Conservation (phyloP, 441 rosid genomes). For the Pelargonium hybrid region DNA sequence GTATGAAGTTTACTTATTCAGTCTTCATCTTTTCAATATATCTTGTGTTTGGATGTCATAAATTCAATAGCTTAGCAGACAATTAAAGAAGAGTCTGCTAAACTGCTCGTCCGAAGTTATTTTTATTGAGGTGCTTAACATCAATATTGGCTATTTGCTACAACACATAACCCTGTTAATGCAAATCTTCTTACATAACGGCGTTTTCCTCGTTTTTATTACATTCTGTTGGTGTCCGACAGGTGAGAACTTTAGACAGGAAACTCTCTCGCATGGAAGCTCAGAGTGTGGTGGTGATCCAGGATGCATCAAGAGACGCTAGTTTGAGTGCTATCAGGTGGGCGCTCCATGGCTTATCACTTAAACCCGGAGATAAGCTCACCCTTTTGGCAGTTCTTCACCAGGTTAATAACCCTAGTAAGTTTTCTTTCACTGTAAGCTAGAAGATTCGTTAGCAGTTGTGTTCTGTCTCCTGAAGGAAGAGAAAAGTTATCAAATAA, state of each 20-base stretch:
- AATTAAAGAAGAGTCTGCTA: no score
- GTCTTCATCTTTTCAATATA: no score
- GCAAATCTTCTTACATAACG: no score
- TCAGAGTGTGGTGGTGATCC: slow-evolving; percentile 49
- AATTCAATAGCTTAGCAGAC: no score
- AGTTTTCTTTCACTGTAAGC: slow-evolving; percentile 23
- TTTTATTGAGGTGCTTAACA: no score
- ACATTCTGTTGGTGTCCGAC: background rate
- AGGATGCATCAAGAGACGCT: slow-evolving; percentile 37
- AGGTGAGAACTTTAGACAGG: background rate
- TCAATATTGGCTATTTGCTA: no score
- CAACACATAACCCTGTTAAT: no score
- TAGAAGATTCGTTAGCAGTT: slow-evolving; percentile 14
- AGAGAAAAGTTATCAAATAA: background rate
- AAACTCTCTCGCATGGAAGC: slow-evolving; percentile 17
- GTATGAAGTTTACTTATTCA: no score
- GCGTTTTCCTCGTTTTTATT: background rate
- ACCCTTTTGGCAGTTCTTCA: slow-evolving; percentile 35
- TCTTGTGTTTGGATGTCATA: no score
- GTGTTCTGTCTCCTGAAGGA: background rate
- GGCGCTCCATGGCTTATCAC: slow-evolving; percentile 29
- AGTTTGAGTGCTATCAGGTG: slow-evolving; percentile 27
- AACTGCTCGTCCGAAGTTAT: no score
- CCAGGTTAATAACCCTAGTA: slow-evolving; percentile 48
- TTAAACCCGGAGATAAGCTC: slow-evolving; percentile 40